A percentile compares a stretch with the other conserved stretches of the same genome.
These are phyloP conservation scores for Backusella liffmaniae DNA, from an alignment of 192 early-diverging fungal genomes.

Conservation along the genomic window DNA sequence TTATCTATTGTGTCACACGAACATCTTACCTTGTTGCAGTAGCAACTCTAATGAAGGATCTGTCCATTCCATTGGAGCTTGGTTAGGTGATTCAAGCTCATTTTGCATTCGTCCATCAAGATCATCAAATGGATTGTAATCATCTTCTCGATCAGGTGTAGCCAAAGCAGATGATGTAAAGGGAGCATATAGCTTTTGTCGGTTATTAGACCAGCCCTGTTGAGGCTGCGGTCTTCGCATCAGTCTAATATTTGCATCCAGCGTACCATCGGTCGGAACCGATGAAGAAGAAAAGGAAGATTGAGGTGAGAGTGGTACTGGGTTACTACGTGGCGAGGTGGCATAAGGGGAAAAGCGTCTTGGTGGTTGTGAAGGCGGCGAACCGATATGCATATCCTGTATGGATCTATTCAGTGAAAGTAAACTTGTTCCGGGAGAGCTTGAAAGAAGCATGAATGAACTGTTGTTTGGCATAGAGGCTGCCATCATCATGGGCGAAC, in stretches of 20 bases:
- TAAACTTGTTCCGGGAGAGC: conserved; percentile 16
- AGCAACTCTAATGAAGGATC: conserved; percentile 11
- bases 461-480: conserved; percentile 17
- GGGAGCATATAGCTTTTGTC: conserved; percentile 27
- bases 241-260: conserved; percentile 3
- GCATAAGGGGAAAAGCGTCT: conserved; percentile 35
- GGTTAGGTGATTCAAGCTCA: not conserved
- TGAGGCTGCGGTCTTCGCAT: not conserved
- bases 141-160: conserved; percentile 29
- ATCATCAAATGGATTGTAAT: conserved; percentile 32
- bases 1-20: not conserved
- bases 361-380: conserved; percentile 28
- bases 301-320: not conserved
- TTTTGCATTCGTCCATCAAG: not conserved
- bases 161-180: conserved; percentile 31
- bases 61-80: conserved; percentile 21
- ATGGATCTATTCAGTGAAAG: conserved; percentile 31
- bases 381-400: conserved; percentile 31
- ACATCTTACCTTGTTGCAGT: conserved; percentile 8
- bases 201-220: not conserved
- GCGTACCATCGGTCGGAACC: not conserved
- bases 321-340: not conserved
- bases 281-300: conserved; percentile 13
- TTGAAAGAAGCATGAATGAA: conserved; percentile 3
- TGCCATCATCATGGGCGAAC: not conserved